phyloP scores from a whole-genome alignment of 2,329 filamentous ascomycete species.

The Arthrobotrys entomopaga region DNA sequence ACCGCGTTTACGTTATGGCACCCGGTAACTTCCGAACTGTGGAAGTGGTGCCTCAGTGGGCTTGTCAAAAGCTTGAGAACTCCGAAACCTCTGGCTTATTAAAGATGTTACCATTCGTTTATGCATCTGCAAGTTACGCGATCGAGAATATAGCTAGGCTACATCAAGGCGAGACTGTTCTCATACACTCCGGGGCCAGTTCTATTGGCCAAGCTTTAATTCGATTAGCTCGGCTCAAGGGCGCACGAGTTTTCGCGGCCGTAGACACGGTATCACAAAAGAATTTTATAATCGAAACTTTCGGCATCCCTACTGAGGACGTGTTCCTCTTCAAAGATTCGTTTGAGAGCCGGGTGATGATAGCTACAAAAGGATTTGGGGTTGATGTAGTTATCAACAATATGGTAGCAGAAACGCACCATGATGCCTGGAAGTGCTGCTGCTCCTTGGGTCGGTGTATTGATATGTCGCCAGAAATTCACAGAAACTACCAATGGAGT shows the following conservation, averaged over 20 bases:
- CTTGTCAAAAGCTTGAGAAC: conserved; percentile 64
- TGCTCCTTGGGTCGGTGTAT: conserved; percentile 64
- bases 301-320: conserved; percentile 55
- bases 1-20: conserved; percentile 59
- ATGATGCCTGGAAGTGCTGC: conserved; percentile 64
- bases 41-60: conserved; percentile 58
- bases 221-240: conserved; percentile 3
- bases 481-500: conserved; percentile 63
- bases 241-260: conserved; percentile 63
- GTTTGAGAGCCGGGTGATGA: conserved; percentile 59
- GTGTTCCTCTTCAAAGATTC: conserved; percentile 63
- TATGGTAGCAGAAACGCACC: conserved; percentile 63
- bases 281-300: conserved; percentile 59
- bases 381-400: conserved; percentile 66
- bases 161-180: conserved; percentile 3
- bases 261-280: conserved; percentile 62
- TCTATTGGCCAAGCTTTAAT: conserved; percentile 11
- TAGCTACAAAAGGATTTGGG: conserved; percentile 60
- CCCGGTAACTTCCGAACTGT: conserved; percentile 54
- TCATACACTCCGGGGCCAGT: conserved; percentile 16
- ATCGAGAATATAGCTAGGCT: conserved; percentile 3
- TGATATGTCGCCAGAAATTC: no score
- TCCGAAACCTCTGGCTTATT: background rate
- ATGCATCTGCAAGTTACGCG: conserved; percentile 6
- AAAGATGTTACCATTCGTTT: background rate